These are phyloP conservation scores for Malassezia vespertilionis DNA, from an alignment of 1,284 basidiomycete species.

Conservation along the genomic window DNA sequence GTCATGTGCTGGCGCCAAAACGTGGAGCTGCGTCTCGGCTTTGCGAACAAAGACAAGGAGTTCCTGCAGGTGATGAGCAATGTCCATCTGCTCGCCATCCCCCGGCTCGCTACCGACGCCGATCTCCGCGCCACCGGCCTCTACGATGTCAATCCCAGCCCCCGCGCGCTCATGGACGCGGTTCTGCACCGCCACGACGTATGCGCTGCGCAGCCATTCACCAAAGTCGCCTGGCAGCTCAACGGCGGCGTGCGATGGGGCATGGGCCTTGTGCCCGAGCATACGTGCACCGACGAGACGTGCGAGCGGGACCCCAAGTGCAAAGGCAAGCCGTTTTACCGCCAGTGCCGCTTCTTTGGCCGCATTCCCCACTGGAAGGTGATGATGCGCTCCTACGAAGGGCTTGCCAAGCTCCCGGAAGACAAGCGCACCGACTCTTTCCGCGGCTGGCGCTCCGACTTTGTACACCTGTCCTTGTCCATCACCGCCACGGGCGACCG, in stretches of 20 bases:
- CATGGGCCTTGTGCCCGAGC: slow-evolving; percentile 70
- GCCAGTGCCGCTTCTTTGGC: slow-evolving; percentile 67
- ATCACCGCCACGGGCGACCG: slow-evolving; percentile 55
- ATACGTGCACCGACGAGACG: slow-evolving; percentile 63
- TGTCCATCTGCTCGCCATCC: slow-evolving; percentile 49
- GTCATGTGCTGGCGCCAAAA: slow-evolving; percentile 73
- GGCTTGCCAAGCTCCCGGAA: slow-evolving; percentile 47
- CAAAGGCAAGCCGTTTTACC: slow-evolving; percentile 56
- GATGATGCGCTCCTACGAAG: slow-evolving; percentile 54
- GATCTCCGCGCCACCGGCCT: slow-evolving; percentile 51
- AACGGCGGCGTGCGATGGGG: slow-evolving; percentile 83
- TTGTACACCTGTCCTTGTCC: slow-evolving; percentile 83
- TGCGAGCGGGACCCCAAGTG: slow-evolving; percentile 56
- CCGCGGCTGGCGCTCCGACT: slow-evolving; percentile 80
- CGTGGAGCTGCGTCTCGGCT: slow-evolving; percentile 63
- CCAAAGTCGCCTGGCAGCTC: slow-evolving; percentile 54
- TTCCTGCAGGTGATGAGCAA: slow-evolving; percentile 74
- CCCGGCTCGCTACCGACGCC: slow-evolving; percentile 49
- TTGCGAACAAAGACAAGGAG: slow-evolving; percentile 65
- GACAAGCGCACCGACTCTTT: slow-evolving; percentile 60
- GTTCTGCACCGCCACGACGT: not conserved
- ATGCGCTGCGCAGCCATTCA: slow-evolving; percentile 18
- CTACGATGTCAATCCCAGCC: not conserved
- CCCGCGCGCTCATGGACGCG: not conserved
- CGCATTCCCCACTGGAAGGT: slow-evolving; percentile 77